These are phyloP conservation scores for Raddia guianensis DNA, from an alignment of 176 grass and related monocot genomes.

Conservation along the genomic window DNA sequence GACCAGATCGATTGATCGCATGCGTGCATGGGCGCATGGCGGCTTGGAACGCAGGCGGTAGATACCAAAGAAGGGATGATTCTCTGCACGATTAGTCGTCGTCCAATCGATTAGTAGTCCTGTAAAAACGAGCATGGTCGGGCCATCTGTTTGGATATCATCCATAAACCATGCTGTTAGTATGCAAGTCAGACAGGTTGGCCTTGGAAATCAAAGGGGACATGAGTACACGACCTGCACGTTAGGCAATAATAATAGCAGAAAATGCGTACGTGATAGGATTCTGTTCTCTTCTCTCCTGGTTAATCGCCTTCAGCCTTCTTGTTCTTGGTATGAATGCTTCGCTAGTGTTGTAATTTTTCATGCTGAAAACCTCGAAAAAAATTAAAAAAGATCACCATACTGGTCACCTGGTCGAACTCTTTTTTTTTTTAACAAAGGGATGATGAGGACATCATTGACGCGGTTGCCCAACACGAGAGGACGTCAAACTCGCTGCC, in stretches of 20 bases:
- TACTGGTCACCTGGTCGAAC: not conserved
- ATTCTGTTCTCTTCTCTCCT: slow-evolving; percentile 7
- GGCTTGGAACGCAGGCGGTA: not conserved
- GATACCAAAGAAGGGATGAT: not conserved
- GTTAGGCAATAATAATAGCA: slow-evolving; percentile 22
- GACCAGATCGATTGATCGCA: not conserved
- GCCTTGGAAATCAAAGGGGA: slow-evolving; percentile 40
- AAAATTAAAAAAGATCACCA: not conserved
- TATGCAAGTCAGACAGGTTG: slow-evolving; percentile 25
- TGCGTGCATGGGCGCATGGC: not conserved
- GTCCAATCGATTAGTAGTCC: not conserved
- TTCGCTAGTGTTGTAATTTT: not conserved
- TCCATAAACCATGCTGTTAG: not conserved
- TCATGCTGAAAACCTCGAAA: not conserved
- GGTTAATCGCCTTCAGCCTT: not conserved
- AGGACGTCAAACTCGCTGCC: too few relatives aligned
- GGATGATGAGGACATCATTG: too few relatives aligned
- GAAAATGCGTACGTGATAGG: slow-evolving; percentile 19
- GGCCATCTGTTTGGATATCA: slow-evolving; percentile 1
- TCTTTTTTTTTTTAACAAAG: too few relatives aligned
- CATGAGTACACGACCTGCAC: slow-evolving; percentile 17
- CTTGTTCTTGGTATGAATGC: not conserved
- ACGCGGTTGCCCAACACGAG: too few relatives aligned
- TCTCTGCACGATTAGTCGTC: not conserved
- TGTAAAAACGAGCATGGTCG: not conserved